Base-by-base conservation (phyloP, 441 rosid genomes). In the Croton setiger region DNA sequence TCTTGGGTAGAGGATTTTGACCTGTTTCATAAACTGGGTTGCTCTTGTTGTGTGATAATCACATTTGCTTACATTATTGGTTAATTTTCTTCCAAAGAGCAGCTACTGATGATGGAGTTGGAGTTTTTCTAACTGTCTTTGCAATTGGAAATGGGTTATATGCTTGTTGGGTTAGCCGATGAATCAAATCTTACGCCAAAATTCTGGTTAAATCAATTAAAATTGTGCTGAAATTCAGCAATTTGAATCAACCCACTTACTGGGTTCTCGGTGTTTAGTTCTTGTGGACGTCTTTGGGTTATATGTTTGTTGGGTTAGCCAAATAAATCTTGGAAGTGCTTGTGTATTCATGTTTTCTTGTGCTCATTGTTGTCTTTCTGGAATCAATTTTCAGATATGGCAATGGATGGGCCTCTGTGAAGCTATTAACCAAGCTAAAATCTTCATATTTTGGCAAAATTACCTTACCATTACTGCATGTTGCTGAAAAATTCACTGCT, bases 291-390 rank as follows among this genome's bases (percentile, higher is more conserved):
- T 95, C 97, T 7, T 18, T 95, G 98, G 99, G 87, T 86, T 55
- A 77, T 92, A 56, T 97, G 94, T 60, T 85, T 95, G 49, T 51
- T 92, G 31, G 98, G 99, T n/a, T n/a, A 78, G 96, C 99, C 4
- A 89, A 53, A 83, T 47, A 63, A 90, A 87, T 73, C 89, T 94
- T 0, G 99, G 99, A 75, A 94, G 99, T 63, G 98, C 99, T 15
- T 95, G 98, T 49, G 99, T 92, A 78, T 92, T 90, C 87, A 87
- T 92, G 97, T 95, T 90, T 73, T 92, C 93, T 54, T 94, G 99
- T 60, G 99, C 99, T 31, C 92, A 90, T 75, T 94, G 98, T 62
- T 92, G 99, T 67, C 99, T 94, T 92, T 63, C 86, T 94, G 96
- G 76, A 88, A 18, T 74, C 80, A 53, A 83, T 94, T 76, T 94